Evolutionary conservation across 192 early-diverging fungal genomes (phyloP), one percentile per base, ranked within the genome.

Genomic region (Ambispora gerdemannii): DNA sequence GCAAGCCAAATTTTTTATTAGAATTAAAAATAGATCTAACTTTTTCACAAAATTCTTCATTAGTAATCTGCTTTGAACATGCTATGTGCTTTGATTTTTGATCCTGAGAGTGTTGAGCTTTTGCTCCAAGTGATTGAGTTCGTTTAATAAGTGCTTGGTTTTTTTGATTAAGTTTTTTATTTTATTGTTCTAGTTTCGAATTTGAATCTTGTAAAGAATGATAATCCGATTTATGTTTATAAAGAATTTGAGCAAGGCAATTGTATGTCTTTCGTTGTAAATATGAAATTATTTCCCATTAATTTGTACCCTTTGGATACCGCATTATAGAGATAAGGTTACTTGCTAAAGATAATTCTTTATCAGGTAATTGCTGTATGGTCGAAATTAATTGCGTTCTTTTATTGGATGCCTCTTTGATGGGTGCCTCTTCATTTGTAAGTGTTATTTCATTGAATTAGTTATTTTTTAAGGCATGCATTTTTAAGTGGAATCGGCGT

Each of bases 31-130:
- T 7, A 31, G 19, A 58, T 31, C 31, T 58, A 30, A 17, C n/a
- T n/a, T n/a, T n/a, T n/a, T n/a, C n/a, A n/a, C n/a, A n/a, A n/a
- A n/a, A n/a, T n/a, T n/a, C n/a, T n/a, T n/a, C n/a, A n/a, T n/a
- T n/a, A n/a, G n/a, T n/a, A n/a, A n/a, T n/a, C n/a, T n/a, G n/a
- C n/a, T n/a, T n/a, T n/a, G n/a, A n/a, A n/a, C n/a, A n/a, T n/a
- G 7, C n/a, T 58, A 58, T 58, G 31, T 27, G 55, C 15, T 58
- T 58, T 10, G 11, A 58, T 58, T 58, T 58, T 58, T 58, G 4
- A 58, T 58, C 2, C 27, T 58, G 10, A 25, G 25, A 25, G 31
- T 58, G 4, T 25, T 58, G 4, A 28, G 4, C 17, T 58, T 58
- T n/a, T n/a, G n/a, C n/a, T n/a, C n/a, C n/a, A n/a, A n/a, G n/a